Percentiles rank a stretch among this genome's conserved stretches.
These are phyloP conservation scores for Sporisorium iseilematis-ciliati DNA, from an alignment of 1,284 basidiomycete genomes.

Conservation along the genomic window DNA sequence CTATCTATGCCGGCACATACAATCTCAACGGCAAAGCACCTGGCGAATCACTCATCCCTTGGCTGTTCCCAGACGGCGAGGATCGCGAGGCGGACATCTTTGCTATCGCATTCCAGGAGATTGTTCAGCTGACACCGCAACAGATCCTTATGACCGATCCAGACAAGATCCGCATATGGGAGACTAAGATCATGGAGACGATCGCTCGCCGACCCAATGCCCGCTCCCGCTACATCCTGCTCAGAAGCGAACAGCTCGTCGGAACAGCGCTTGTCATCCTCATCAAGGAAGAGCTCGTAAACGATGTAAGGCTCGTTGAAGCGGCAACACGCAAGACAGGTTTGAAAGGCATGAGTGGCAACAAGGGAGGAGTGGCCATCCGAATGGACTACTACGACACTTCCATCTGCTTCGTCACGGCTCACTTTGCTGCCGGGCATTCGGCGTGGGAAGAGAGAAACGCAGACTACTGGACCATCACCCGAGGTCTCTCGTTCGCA, in stretches of 20 bases:
- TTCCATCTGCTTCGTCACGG: conserved; percentile 93
- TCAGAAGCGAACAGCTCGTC: conserved; percentile 94
- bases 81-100: conserved; percentile 69
- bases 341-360: conserved; percentile 94
- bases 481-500: conserved; percentile 83
- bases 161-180: conserved; percentile 83
- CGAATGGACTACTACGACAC: conserved; percentile 91
- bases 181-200: conserved; percentile 82
- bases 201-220: conserved; percentile 79
- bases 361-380: conserved; percentile 88
- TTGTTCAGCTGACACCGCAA: conserved; percentile 94
- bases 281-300: conserved; percentile 81
- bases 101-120: conserved; percentile 87
- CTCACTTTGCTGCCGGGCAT: conserved; percentile 94
- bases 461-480: conserved; percentile 90
- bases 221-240: conserved; percentile 81
- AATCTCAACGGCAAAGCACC: conserved; percentile 92
- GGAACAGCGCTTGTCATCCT: conserved; percentile 91
- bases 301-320: conserved; percentile 89
- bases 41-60: conserved; percentile 82
- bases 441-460: conserved; percentile 89
- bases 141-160: conserved; percentile 94
- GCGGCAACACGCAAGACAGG: conserved; percentile 95
- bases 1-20: conserved; percentile 91
- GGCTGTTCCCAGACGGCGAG: conserved; percentile 80